These are phyloP conservation scores for Vitis riparia DNA, from an alignment of 164 flowering plant species.

Conservation along the genomic window DNA sequence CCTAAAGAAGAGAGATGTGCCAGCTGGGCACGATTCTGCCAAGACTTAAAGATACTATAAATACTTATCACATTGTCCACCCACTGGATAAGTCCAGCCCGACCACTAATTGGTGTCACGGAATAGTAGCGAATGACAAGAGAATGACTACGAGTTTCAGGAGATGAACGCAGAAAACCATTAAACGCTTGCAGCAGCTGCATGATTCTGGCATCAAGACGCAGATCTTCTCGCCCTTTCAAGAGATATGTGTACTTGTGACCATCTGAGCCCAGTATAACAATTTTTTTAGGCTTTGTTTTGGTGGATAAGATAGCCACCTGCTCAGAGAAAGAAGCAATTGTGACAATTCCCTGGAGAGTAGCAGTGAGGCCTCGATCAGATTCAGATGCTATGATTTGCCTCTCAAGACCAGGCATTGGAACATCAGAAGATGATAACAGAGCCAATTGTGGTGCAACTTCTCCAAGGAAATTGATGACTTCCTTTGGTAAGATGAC, in stretches of 20 bases:
- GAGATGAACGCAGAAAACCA: slow-evolving; percentile 64
- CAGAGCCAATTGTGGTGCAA: slow-evolving; percentile 78
- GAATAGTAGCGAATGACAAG: slow-evolving; percentile 85
- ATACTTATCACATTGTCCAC: slow-evolving; percentile 92
- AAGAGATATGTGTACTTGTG: slow-evolving; percentile 84
- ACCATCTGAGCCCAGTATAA: slow-evolving; percentile 87
- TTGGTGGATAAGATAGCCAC: slow-evolving; percentile 81
- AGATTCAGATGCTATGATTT: slow-evolving; percentile 51
- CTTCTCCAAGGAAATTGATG: slow-evolving; percentile 75
- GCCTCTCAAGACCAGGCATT: slow-evolving; percentile 97
- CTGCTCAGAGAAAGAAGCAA: slow-evolving; percentile 81
- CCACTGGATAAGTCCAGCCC: slow-evolving; percentile 98
- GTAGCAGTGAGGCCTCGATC: slow-evolving; percentile 35
- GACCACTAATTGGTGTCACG: slow-evolving; percentile 96
- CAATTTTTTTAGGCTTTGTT: slow-evolving; percentile 92
- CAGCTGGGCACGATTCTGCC: slow-evolving; percentile 79
- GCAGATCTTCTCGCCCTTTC: slow-evolving; percentile 95
- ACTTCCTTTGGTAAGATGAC: slow-evolving; percentile 82
- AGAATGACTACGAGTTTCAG: slow-evolving; percentile 44
- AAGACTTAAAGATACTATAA: slow-evolving; percentile 86
- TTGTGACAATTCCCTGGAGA: slow-evolving; percentile 65
- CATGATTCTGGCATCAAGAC: slow-evolving; percentile 99
- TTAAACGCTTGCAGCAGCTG: slow-evolving; percentile 92
- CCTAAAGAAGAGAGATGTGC: slow-evolving; percentile 58
- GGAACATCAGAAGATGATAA: slow-evolving; percentile 88